Conservation (phyloP, 176 grass and related monocot genomes). For the Musa schizocarpa region DNA sequence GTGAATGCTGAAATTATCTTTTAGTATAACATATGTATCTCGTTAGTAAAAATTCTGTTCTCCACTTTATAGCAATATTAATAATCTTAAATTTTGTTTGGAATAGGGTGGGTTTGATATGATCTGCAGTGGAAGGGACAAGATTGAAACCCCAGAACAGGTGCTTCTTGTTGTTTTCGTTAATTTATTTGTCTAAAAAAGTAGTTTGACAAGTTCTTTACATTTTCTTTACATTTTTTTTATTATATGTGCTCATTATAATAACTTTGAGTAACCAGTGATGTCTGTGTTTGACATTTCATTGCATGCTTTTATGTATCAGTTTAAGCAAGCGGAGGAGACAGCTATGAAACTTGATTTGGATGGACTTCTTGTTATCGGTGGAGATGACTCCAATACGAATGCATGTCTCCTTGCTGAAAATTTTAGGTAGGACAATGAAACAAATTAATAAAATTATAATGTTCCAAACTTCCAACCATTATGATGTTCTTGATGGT, state of each 20-base stretch:
- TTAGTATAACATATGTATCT: not conserved
- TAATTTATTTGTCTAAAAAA: not conserved
- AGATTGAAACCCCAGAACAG: constrained; percentile 99
- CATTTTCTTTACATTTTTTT: not conserved
- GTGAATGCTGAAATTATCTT: not conserved
- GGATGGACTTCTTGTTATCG: constrained; percentile 97
- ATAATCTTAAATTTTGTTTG: not conserved
- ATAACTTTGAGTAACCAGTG: constrained; percentile 12
- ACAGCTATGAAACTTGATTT: constrained; percentile 69
- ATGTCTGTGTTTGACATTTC: not conserved
- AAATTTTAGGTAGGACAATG: constrained; percentile 58
- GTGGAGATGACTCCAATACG: constrained; percentile 98
- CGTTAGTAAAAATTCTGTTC: not conserved
- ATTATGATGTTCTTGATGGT: not conserved
- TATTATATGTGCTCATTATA: not conserved
- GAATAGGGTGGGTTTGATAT: constrained; percentile 93
- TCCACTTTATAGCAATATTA: not conserved
- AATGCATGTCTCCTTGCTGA: constrained; percentile 93
- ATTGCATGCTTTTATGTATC: not conserved
- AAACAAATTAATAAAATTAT: not conserved
- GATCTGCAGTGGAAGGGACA: constrained; percentile 99
- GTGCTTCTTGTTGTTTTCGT: constrained; percentile 22
- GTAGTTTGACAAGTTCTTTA: not conserved
- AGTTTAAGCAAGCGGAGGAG: constrained; percentile 99
- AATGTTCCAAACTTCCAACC: not conserved